Evolutionary conservation across 176 grass and related monocot genomes (phyloP), one percentile per base, ranked within the genome.

Genomic region (Hordeum vulgare): DNA sequence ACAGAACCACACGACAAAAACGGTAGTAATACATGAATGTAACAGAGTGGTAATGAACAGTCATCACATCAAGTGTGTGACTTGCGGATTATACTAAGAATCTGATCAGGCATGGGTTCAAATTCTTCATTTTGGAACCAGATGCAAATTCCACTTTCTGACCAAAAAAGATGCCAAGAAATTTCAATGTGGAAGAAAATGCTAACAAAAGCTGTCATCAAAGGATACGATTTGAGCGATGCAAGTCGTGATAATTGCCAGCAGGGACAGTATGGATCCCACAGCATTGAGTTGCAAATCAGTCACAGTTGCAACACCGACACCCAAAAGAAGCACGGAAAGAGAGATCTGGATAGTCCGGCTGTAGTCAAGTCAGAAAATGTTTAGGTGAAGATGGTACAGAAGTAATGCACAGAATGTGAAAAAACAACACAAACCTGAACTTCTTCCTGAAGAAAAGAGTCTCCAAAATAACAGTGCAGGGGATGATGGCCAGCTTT

Each of bases 161-260:
- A 68, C 10, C 4, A 63, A 51, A 57, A 75, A 68, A 40, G 25
- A 67, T 75, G 77, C 3, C 65, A 3, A 21, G 25, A 63, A 61
- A 71, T 45, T 81, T 53, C 4, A 49, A 29, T 31, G 4, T 31
- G 25, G 14, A 68, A 83, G n/a, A 24, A 66, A 85, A 80, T 13
- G 7, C 31, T 33, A 33, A 33, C 25, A 83, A 54, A 66, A 65
- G 76, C 78, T 84, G 12, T 29, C 81, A 34, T 34, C 72, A 28
- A 91, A 99, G 97, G 97, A 99, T 99, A 99, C 97, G 57, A 99
- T 99, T 86, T 99, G 97, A 73, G 97, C 97, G 7, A 99, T 83
- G 61, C 97, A 99, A 80, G 97, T 99, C 14, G 97, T 96, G 77
- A 99, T 84, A 62, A 99, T 90, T 66, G 97, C 97, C 53, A 99